phyloP scores from a whole-genome alignment of 768 basidiomycete genomes.

The Gymnopilus dilepis region DNA sequence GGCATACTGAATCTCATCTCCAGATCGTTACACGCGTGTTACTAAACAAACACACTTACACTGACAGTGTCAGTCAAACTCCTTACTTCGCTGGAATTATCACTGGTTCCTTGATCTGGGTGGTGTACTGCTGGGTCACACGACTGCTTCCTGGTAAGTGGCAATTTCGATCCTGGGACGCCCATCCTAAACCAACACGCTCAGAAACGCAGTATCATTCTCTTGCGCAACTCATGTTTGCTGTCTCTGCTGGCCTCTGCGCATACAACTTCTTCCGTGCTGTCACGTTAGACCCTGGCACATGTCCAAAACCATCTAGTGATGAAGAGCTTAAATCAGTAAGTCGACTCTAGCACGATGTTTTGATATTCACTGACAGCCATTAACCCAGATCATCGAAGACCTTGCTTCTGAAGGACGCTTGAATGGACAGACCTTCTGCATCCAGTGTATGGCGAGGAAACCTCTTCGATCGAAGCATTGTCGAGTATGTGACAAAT shows the following conservation, averaged over 20 bases:
- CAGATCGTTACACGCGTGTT: slow-evolving; percentile 87
- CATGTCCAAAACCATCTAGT: slow-evolving; percentile 77
- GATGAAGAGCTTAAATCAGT: slow-evolving; percentile 91
- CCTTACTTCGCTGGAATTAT: slow-evolving; percentile 97
- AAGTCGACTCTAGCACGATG: slow-evolving; percentile 30
- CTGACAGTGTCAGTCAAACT: slow-evolving; percentile 82
- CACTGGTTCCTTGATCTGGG: slow-evolving; percentile 84
- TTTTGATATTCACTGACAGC: neutral
- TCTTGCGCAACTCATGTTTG: slow-evolving; percentile 78
- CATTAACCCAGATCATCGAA: slow-evolving; percentile 74
- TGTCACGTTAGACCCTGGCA: slow-evolving; percentile 88
- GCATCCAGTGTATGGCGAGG: slow-evolving; percentile 93
- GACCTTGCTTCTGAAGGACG: slow-evolving; percentile 87
- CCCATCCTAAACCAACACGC: neutral
- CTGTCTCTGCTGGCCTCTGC: slow-evolving; percentile 71
- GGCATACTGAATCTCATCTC: slow-evolving; percentile 6
- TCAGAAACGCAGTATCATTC: slow-evolving; percentile 82
- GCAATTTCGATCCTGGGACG: neutral
- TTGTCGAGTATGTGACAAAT: slow-evolving; percentile 90
- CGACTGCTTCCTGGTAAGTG: slow-evolving; percentile 72
- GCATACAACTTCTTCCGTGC: slow-evolving; percentile 91
- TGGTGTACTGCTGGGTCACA: slow-evolving; percentile 81
- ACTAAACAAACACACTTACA: slow-evolving; percentile 80
- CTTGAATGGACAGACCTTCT: slow-evolving; percentile 96
- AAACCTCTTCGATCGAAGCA: slow-evolving; percentile 96